A percentile compares a stretch with the other conserved stretches of the same genome.
phyloP scores from a whole-genome alignment of 805 yeast genomes.

The Maudiozyma serrabonitensis region DNA sequence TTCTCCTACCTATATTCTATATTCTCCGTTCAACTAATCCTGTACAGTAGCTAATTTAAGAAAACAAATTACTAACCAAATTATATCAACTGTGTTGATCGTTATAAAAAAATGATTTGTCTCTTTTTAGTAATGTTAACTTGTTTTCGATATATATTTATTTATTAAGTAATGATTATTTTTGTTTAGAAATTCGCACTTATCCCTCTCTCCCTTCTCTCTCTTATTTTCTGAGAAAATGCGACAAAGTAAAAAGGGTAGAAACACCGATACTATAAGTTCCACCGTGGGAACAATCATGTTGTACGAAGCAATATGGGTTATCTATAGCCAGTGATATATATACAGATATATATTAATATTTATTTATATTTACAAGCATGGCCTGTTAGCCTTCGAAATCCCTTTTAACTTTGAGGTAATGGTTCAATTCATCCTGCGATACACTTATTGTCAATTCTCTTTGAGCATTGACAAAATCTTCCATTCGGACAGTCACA shows the following conservation, averaged over 20 bases:
- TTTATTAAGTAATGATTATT: background rate
- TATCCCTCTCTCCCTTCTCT: no score
- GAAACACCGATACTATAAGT: background rate
- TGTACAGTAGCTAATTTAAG: no score
- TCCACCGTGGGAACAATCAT: no score
- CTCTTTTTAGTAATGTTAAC: no score
- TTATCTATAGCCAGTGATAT: background rate
- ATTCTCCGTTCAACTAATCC: no score
- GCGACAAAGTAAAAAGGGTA: background rate
- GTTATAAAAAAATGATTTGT: no score
- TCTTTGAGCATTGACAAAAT: conserved; percentile 65
- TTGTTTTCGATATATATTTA: background rate
- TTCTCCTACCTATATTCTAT: background rate
- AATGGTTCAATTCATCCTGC: conserved; percentile 76
- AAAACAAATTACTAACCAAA: no score
- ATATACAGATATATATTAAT: no score
- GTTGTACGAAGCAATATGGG: no score
- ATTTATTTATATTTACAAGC: background rate
- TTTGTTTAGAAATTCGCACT: no score
- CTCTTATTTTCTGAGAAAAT: no score
- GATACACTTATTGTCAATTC: conserved; percentile 81
- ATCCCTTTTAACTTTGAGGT: conserved; percentile 63
- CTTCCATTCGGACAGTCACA: conserved; percentile 60
- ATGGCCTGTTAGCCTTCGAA: conserved; percentile 41
- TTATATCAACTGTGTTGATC: no score